Conservation (phyloP, 2,329 filamentous ascomycete genomes). For the Periconia sp. region DNA sequence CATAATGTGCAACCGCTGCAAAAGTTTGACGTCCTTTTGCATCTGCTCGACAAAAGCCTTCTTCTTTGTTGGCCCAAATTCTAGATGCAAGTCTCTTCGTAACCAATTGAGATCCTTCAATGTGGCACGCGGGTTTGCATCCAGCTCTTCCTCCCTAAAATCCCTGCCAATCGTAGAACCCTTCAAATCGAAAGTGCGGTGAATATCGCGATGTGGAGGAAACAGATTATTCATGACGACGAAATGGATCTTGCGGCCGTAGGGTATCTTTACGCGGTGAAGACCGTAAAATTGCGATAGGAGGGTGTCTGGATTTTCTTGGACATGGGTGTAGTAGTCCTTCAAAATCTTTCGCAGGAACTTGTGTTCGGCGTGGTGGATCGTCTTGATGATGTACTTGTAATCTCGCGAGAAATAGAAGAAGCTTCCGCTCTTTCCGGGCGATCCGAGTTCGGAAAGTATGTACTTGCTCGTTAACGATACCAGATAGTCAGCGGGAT, state of each 20-base stretch:
- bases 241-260: slow-evolving; percentile 98
- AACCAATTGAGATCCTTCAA: slow-evolving; percentile 98
- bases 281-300: slow-evolving; percentile 98
- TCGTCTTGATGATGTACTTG: slow-evolving; percentile 99
- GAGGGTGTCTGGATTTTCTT: slow-evolving; percentile 92
- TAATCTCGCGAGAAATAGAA: slow-evolving; percentile 99
- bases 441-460: slow-evolving; percentile 92
- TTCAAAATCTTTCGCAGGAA: slow-evolving; percentile 82
- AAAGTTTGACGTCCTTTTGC: slow-evolving; percentile 80
- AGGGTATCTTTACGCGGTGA: slow-evolving; percentile 97
- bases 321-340: slow-evolving; percentile 93
- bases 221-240: slow-evolving; percentile 99
- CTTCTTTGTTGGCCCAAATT: slow-evolving; percentile 89
- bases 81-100: slow-evolving; percentile 80
- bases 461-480: slow-evolving; percentile 99
- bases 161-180: slow-evolving; percentile 94
- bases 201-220: slow-evolving; percentile 94
- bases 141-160: slow-evolving; percentile 85
- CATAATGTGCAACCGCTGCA: slow-evolving; percentile 95
- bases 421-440: slow-evolving; percentile 97
- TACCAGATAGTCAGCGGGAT: slow-evolving; percentile 97
- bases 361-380: slow-evolving; percentile 93
- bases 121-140: slow-evolving; percentile 88
- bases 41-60: slow-evolving; percentile 87
- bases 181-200: slow-evolving; percentile 95